Evolutionary conservation across 495 filamentous ascomycete species (phyloP).

Genomic region (Haplographium delicatum): DNA sequence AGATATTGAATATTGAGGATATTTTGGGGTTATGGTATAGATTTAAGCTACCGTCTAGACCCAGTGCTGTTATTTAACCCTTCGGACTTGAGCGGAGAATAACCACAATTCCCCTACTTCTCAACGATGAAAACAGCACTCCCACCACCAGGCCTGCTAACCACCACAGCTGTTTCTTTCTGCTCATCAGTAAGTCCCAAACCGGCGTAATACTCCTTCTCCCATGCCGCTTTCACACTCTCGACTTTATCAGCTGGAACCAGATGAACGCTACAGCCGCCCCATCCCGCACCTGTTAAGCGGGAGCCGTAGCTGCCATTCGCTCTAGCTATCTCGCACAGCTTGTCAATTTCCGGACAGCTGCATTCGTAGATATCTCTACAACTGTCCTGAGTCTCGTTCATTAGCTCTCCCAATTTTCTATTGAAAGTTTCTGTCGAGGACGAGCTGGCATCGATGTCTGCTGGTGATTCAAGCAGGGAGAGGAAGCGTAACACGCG

Average conservation of each 20-base stretch:
- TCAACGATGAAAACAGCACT: constrained; percentile 42
- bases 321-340: constrained; percentile 71
- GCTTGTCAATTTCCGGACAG: constrained; percentile 80
- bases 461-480: constrained; percentile 49
- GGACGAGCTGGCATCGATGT: constrained; percentile 18
- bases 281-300: constrained; percentile 94
- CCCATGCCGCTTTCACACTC: constrained; percentile 70
- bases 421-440: constrained; percentile 57
- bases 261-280: constrained; percentile 91
- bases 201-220: constrained; percentile 77
- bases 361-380: constrained; percentile 82
- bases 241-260: constrained; percentile 81
- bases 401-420: constrained; percentile 77
- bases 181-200: constrained; percentile 69
- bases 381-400: constrained; percentile 84
- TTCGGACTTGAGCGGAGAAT: not conserved
- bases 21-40: too few relatives aligned
- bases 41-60: not conserved
- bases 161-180: constrained; percentile 75
- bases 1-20: too few relatives aligned
- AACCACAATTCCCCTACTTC: constrained; percentile 8
- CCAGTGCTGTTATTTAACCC: not conserved
- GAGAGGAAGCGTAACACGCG: constrained; percentile 79
- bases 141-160: constrained; percentile 78
- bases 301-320: constrained; percentile 81